phyloP scores from a whole-genome alignment of 2,329 filamentous ascomycete species.

The Trichoderma harzianum region DNA sequence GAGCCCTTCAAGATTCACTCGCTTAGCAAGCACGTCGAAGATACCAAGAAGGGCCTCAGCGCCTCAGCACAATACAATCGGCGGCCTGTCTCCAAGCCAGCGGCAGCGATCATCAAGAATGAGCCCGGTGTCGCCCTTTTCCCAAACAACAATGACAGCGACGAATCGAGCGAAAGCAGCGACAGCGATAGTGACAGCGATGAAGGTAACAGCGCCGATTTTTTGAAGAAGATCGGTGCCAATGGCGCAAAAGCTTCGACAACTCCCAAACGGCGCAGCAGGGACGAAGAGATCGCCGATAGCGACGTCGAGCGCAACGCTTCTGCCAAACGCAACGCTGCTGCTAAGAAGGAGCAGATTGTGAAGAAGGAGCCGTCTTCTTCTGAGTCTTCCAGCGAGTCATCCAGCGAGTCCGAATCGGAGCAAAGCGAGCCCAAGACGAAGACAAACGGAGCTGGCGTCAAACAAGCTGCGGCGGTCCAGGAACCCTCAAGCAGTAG shows the following conservation, averaged over 20 bases:
- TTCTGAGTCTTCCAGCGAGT: conserved; percentile 19
- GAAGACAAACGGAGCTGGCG: conserved; percentile 27
- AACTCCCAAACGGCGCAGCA: conserved; percentile 29
- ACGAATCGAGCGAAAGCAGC: conserved; percentile 34
- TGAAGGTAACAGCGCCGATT: conserved; percentile 28
- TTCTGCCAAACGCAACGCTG: conserved; percentile 24
- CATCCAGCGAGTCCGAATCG: conserved; percentile 16
- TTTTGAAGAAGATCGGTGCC: conserved; percentile 33
- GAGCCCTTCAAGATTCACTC: conserved; percentile 37
- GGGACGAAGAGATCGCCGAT: conserved; percentile 41
- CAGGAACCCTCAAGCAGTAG: conserved; percentile 18
- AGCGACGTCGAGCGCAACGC: conserved; percentile 39
- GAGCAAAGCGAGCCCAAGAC: conserved; percentile 13
- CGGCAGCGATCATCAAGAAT: conserved; percentile 31
- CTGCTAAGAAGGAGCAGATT: conserved; percentile 16
- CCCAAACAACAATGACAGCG: conserved; percentile 30
- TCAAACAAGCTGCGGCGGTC: conserved; percentile 23
- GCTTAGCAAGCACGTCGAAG: conserved; percentile 37
- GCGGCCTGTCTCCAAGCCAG: conserved; percentile 25
- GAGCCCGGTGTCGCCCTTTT: conserved; percentile 30
- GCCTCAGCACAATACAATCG: conserved; percentile 35
- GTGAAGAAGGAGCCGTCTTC: conserved; percentile 11
- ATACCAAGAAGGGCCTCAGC: conserved; percentile 36
- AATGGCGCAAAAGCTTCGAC: conserved; percentile 18
- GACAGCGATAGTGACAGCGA: conserved; percentile 34